A percentile compares a stretch with the other conserved stretches of the same genome.
These are phyloP conservation scores for Heterobasidion annosum DNA, from an alignment of 1,284 basidiomycete species.

Conservation along the genomic window DNA sequence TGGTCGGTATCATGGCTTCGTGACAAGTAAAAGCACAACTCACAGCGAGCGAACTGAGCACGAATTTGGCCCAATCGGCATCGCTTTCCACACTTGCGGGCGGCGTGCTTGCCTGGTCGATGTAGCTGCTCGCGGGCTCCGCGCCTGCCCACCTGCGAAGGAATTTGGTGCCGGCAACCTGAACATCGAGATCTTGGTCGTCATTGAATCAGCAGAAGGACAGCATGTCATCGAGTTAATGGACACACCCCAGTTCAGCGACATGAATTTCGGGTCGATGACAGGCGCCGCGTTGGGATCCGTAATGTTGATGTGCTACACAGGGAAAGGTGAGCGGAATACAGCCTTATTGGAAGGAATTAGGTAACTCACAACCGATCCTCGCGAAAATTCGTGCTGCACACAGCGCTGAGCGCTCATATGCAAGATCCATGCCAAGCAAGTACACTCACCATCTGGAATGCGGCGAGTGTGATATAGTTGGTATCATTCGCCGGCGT, in stretches of 20 bases:
- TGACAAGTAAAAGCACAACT: neutral
- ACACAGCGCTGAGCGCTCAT: neutral
- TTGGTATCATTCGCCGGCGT: constrained; percentile 3
- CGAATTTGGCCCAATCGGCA: constrained; percentile 8
- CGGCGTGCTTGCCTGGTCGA: constrained; percentile 8
- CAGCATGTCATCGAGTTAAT: neutral
- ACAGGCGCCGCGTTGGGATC: constrained; percentile 4
- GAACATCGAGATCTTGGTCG: constrained; percentile 9
- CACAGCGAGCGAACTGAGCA: constrained; percentile 3
- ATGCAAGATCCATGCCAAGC: neutral
- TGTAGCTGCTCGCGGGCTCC: constrained; percentile 5
- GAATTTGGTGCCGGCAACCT: constrained; percentile 8
- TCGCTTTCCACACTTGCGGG: constrained; percentile 4
- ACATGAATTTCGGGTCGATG: constrained; percentile 7
- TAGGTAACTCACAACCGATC: constrained; percentile 9
- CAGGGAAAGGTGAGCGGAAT: neutral
- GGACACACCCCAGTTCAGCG: constrained; percentile 8
- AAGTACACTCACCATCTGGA: constrained; percentile 2
- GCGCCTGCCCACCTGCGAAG: constrained; percentile 9
- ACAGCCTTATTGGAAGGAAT: neutral
- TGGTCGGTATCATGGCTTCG: neutral
- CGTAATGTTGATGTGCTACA: constrained; percentile 12
- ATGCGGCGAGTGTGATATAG: constrained; percentile 6
- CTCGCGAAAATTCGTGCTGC: constrained; percentile 9
- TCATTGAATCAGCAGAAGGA: neutral